phyloP scores from a whole-genome alignment of 805 yeast genomes.

The Ogataea minuta region DNA sequence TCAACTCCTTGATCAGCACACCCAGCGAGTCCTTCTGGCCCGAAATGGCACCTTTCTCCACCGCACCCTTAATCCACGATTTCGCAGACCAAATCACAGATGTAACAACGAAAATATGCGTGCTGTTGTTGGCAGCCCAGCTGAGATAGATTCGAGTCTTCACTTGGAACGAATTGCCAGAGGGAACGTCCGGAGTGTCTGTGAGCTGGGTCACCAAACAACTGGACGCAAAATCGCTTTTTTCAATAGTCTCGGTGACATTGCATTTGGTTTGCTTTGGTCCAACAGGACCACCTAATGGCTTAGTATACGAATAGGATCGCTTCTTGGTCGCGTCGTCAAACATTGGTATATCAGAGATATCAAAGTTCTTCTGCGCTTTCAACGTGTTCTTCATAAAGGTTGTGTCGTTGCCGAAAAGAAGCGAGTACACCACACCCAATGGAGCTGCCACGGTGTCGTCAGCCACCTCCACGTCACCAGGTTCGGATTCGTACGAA shows the following conservation, averaged over 20 bases:
- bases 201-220: slow-evolving; percentile 56
- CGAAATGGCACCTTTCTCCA: slow-evolving; percentile 69
- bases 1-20: slow-evolving; percentile 46
- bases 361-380: slow-evolving; percentile 62
- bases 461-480: slow-evolving; percentile 56
- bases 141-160: slow-evolving; percentile 54
- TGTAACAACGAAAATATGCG: slow-evolving; percentile 52
- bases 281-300: slow-evolving; percentile 66
- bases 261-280: slow-evolving; percentile 72
- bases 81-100: slow-evolving; percentile 69
- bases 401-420: slow-evolving; percentile 60
- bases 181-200: slow-evolving; percentile 80
- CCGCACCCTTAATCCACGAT: slow-evolving; percentile 75
- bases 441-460: slow-evolving; percentile 59
- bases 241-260: slow-evolving; percentile 58
- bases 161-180: slow-evolving; percentile 66
- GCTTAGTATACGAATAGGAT: slow-evolving; percentile 57
- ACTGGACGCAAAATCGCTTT: slow-evolving; percentile 45
- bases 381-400: slow-evolving; percentile 45
- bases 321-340: slow-evolving; percentile 37
- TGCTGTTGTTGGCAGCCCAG: slow-evolving; percentile 61
- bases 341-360: slow-evolving; percentile 48
- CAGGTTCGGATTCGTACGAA: slow-evolving; percentile 42
- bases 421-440: slow-evolving; percentile 54
- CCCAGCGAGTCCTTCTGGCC: slow-evolving; percentile 66